Evolutionary conservation across 140 eudicot genomes (phyloP).

Genomic region (Oenanthe javanica): DNA sequence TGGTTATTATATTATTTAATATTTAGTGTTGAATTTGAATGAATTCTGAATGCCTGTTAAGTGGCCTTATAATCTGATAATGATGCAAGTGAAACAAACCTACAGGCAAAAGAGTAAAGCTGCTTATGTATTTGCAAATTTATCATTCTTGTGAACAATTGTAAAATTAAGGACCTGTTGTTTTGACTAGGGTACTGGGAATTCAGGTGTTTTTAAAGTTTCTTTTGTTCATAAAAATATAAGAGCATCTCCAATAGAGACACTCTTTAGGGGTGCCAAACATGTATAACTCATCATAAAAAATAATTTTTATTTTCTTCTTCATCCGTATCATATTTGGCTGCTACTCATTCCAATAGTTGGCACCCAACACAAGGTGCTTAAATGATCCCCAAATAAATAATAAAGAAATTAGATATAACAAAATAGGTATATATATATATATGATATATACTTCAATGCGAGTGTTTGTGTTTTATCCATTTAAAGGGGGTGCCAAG

Average conservation of each 20-base stretch:
- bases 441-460: no score
- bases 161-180: not conserved
- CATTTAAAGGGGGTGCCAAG: no score
- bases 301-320: not conserved
- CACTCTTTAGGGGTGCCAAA: no score
- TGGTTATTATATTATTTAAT: not conserved
- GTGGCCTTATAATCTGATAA: not conserved
- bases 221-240: not conserved
- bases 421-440: no score
- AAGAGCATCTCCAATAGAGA: no score
- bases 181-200: not conserved
- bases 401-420: no score
- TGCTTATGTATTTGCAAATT: not conserved
- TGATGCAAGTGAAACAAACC: not conserved
- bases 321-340: no score
- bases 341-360: no score
- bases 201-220: not conserved
- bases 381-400: no score
- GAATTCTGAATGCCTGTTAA: not conserved
- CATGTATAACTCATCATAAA: no score
- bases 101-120: not conserved
- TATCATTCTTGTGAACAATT: not conserved
- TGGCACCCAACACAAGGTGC: no score
- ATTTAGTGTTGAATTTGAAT: not conserved
- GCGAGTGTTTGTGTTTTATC: no score